Conservation (phyloP, 2,329 filamentous ascomycete genomes). For the Emericellopsis cladophorae region DNA sequence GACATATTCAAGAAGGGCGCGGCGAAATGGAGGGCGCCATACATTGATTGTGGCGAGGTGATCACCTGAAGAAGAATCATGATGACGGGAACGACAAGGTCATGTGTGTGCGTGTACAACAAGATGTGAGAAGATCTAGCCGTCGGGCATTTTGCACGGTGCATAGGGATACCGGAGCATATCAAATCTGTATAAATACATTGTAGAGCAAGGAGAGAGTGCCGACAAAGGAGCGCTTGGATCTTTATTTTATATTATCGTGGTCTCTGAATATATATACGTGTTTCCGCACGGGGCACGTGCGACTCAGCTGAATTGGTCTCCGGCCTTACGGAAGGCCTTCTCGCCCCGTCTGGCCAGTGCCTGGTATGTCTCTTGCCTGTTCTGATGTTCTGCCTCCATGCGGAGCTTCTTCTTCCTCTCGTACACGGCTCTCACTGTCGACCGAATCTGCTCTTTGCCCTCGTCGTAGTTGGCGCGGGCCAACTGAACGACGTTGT, state of each 20-base stretch:
- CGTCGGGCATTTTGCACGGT: background rate
- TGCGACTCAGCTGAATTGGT: constrained; percentile 48
- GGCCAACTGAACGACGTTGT: constrained; percentile 70
- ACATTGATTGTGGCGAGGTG: constrained; percentile 62
- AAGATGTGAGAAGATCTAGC: too few species aligned
- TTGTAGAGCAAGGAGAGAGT: constrained; percentile 12
- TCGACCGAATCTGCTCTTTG: constrained; percentile 61
- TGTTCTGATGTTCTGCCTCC: constrained; percentile 30
- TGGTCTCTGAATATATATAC: constrained; percentile 7
- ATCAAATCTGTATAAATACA: constrained; percentile 13
- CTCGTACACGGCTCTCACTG: constrained; percentile 83
- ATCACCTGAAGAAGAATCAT: constrained; percentile 31
- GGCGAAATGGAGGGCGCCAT: constrained; percentile 50
- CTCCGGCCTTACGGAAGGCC: constrained; percentile 47
- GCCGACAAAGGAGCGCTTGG: constrained; percentile 11
- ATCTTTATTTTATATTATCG: constrained; percentile 6
- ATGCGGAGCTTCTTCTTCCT: constrained; percentile 64
- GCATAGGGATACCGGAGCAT: background rate
- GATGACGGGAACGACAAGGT: background rate
- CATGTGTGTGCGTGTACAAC: too few species aligned
- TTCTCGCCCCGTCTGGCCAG: constrained; percentile 35
- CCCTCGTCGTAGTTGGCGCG: constrained; percentile 80
- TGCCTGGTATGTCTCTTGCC: constrained; percentile 27
- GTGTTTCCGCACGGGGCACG: constrained; percentile 4
- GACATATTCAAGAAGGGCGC: constrained; percentile 52